Evolutionary conservation across 352 stramenopile genomes (phyloP).

Genomic region (Phytophthora kernoviae): DNA sequence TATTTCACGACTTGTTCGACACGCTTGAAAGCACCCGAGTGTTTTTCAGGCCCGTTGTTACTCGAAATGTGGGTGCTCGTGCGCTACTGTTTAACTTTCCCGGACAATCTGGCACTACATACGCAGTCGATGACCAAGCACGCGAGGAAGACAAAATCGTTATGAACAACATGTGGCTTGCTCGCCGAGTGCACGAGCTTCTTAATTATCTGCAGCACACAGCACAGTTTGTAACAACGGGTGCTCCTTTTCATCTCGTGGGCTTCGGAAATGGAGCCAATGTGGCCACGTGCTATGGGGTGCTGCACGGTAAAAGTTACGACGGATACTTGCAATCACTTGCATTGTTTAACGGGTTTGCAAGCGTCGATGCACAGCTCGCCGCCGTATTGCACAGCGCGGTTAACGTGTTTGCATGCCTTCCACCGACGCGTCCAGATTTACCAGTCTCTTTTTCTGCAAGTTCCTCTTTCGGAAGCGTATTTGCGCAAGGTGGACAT

Average conservation of each 20-base stretch:
- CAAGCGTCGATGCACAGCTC: slow-evolving; percentile 74
- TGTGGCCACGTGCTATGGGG: slow-evolving; percentile 75
- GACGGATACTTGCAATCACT: slow-evolving; percentile 67
- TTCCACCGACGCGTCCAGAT: slow-evolving; percentile 81
- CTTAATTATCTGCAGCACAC: slow-evolving; percentile 79
- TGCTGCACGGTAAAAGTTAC: slow-evolving; percentile 54
- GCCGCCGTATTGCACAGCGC: slow-evolving; percentile 80
- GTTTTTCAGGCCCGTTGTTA: slow-evolving; percentile 85
- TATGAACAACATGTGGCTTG: slow-evolving; percentile 89
- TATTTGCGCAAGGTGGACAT: slow-evolving; percentile 87
- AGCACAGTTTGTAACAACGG: slow-evolving; percentile 65
- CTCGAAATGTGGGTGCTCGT: slow-evolving; percentile 79
- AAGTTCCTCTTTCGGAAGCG: slow-evolving; percentile 93
- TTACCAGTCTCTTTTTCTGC: slow-evolving; percentile 88
- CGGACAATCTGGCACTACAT: slow-evolving; percentile 85
- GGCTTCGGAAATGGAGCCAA: slow-evolving; percentile 91
- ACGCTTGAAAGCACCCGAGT: slow-evolving; percentile 90
- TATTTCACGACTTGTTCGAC: slow-evolving; percentile 94
- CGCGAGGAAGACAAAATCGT: slow-evolving; percentile 38
- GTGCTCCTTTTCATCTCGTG: slow-evolving; percentile 85
- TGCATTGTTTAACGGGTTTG: slow-evolving; percentile 87
- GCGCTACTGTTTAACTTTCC: slow-evolving; percentile 93
- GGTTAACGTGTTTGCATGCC: slow-evolving; percentile 83
- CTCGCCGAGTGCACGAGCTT: slow-evolving; percentile 84
- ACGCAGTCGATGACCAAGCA: slow-evolving; percentile 36